A percentile compares a stretch with the other conserved stretches of the same genome.
Evolutionary conservation across 345 rosid genomes (phyloP).

Genomic region (Populus simonii): DNA sequence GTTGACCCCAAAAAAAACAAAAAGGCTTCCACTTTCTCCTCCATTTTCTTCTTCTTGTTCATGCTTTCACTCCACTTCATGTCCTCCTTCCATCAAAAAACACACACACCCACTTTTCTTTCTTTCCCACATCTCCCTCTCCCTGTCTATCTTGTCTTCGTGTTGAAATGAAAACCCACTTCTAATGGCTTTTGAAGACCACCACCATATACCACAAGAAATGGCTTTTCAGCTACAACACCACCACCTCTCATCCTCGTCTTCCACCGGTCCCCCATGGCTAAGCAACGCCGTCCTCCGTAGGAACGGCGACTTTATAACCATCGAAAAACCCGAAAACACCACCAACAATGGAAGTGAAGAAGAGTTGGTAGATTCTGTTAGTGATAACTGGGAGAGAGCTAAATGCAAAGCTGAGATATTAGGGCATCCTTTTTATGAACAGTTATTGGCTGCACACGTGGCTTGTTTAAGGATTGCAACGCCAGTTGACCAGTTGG

Average conservation of each 20-base stretch:
- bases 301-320: slow-evolving; percentile 18
- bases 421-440: slow-evolving; percentile 46
- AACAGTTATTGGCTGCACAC: slow-evolving; percentile 37
- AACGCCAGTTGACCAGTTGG: slow-evolving; percentile 44
- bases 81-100: neutral
- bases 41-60: neutral
- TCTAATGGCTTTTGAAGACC: slow-evolving; percentile 32
- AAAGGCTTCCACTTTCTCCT: neutral
- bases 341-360: slow-evolving; percentile 12
- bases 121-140: neutral
- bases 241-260: slow-evolving; percentile 12
- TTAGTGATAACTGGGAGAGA: slow-evolving; percentile 35
- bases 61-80: neutral
- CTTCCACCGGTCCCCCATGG: slow-evolving; percentile 34
- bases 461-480: slow-evolving; percentile 40
- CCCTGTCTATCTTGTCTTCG: neutral
- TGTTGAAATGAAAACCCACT: neutral
- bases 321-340: neutral
- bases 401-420: slow-evolving; percentile 42
- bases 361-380: slow-evolving; percentile 18
- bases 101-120: neutral
- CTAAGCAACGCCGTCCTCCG: slow-evolving; percentile 37
- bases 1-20: neutral
- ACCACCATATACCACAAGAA: slow-evolving; percentile 22
- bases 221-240: slow-evolving; percentile 25